Evolutionary conservation across 345 rosid genomes (phyloP).

Genomic region (Clarkia xantiana): DNA sequence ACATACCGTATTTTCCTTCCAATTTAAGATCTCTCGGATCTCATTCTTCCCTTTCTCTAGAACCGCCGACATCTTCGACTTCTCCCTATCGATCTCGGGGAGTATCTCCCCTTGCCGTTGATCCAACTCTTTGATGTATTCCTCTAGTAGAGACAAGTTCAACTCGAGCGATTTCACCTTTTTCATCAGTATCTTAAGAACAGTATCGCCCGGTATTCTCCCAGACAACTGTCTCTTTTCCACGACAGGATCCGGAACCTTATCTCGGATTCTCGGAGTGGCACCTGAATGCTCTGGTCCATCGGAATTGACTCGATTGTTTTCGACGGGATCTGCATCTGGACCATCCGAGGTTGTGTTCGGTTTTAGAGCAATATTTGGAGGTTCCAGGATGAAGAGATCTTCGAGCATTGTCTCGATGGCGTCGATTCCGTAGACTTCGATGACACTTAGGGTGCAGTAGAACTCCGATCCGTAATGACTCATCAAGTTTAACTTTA

Average conservation of each 20-base stretch:
- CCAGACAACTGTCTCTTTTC: slow-evolving; percentile 57
- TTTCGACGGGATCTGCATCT: slow-evolving; percentile 18
- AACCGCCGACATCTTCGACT: slow-evolving; percentile 29
- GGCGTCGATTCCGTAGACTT: slow-evolving; percentile 85
- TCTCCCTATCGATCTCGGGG: slow-evolving; percentile 47
- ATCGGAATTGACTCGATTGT: slow-evolving; percentile 12
- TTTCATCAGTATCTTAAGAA: slow-evolving; percentile 83
- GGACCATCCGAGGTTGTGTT: slow-evolving; percentile 17
- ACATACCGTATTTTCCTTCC: slow-evolving; percentile 56
- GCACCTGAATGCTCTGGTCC: slow-evolving; percentile 20
- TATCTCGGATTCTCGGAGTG: slow-evolving; percentile 15
- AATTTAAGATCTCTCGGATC: slow-evolving; percentile 32
- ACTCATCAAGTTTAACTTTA: slow-evolving; percentile 52
- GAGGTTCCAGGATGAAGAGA: slow-evolving; percentile 34
- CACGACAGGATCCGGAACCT: slow-evolving; percentile 36
- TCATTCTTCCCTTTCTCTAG: slow-evolving; percentile 46
- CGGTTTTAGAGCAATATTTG: slow-evolving; percentile 11
- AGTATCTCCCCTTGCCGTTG: slow-evolving; percentile 35
- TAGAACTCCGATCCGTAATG: slow-evolving; percentile 94
- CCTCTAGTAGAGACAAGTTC: slow-evolving; percentile 62
- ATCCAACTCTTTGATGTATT: slow-evolving; percentile 51
- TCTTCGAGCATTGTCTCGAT: slow-evolving; percentile 92
- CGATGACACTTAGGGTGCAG: slow-evolving; percentile 73
- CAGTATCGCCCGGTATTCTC: slow-evolving; percentile 50
- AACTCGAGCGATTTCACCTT: slow-evolving; percentile 66